phyloP scores from a whole-genome alignment of 78 protist genomes.

The Dictyostelium discoideum region dicty_2.7 NC_007088.5:145001-145500 shows the following conservation, averaged over 20 bases:
- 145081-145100: slow-evolving; percentile 70
- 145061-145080: neutral
- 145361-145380: slow-evolving; percentile 73
- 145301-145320: slow-evolving; percentile 51
- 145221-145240: slow-evolving; percentile 58
- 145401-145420: slow-evolving; percentile 80
- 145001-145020: neutral
- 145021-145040: neutral
- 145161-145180: slow-evolving; percentile 78
- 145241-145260: slow-evolving; percentile 76
- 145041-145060: neutral
- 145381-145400: slow-evolving; percentile 83
- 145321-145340: slow-evolving; percentile 77
- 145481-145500: too few relatives aligned
- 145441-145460: too few relatives aligned
- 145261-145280: slow-evolving; percentile 83
- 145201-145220: slow-evolving; percentile 66
- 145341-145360: slow-evolving; percentile 65
- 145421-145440: slow-evolving; percentile 45
- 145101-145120: slow-evolving; percentile 51
- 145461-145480: too few relatives aligned
- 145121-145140: slow-evolving; percentile 41
- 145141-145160: slow-evolving; percentile 38
- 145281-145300: slow-evolving; percentile 59
- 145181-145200: slow-evolving; percentile 79